These are phyloP conservation scores for Phytophthora tentaculata DNA, from an alignment of 352 stramenopile genomes.

Conservation along the genomic window DNA sequence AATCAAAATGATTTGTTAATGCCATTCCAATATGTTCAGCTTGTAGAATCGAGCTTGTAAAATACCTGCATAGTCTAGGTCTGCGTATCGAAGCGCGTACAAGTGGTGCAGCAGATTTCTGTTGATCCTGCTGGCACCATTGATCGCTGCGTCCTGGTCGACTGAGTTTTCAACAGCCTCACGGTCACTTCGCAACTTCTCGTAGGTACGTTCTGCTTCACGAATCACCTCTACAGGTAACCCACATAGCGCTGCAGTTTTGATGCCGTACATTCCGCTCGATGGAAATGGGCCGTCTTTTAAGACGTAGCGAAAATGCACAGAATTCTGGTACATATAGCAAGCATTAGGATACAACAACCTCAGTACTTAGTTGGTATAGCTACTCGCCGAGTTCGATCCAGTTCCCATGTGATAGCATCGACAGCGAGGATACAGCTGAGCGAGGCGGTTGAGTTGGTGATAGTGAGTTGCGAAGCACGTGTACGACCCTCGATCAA, in stretches of 20 bases:
- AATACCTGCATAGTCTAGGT: conserved; percentile 63
- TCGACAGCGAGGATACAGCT: conserved; percentile 67
- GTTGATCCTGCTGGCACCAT: conserved; percentile 33
- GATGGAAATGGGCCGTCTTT: conserved; percentile 69
- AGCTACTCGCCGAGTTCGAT: conserved; percentile 47
- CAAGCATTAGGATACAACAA: conserved; percentile 3
- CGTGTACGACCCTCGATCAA: conserved; percentile 70
- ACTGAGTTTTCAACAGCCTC: conserved; percentile 25
- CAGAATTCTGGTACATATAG: conserved; percentile 44
- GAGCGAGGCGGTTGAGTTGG: conserved; percentile 66
- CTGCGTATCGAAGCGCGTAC: conserved; percentile 67
- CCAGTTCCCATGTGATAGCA: conserved; percentile 75
- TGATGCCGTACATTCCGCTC: conserved; percentile 83
- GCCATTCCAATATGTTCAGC: neutral
- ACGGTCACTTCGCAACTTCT: conserved; percentile 31
- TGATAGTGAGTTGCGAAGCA: conserved; percentile 94
- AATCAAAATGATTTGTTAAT: conserved; percentile 3
- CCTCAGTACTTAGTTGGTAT: neutral
- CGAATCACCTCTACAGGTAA: conserved; percentile 67
- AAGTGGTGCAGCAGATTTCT: conserved; percentile 77
- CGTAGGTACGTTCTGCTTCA: conserved; percentile 60
- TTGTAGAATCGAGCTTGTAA: neutral
- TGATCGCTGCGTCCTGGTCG: conserved; percentile 10
- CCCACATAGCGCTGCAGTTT: conserved; percentile 76
- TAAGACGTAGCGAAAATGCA: conserved; percentile 68